Evolutionary conservation across 352 stramenopile genomes (phyloP).

Genomic region (Pythium rhizo-oryzae): DNA sequence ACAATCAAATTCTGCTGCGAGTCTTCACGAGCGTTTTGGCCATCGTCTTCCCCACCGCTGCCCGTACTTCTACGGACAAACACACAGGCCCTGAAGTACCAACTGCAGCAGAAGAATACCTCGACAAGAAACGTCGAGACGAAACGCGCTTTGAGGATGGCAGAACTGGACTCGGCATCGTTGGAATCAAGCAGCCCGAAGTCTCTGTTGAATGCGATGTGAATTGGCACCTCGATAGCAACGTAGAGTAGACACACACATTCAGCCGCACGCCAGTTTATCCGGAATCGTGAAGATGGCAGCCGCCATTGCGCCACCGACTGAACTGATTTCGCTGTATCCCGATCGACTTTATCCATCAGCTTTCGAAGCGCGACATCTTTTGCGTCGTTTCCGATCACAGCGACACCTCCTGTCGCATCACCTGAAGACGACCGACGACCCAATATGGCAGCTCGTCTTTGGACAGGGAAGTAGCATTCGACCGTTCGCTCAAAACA

Average conservation of each 20-base stretch:
- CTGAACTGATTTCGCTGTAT: slow-evolving; percentile 29
- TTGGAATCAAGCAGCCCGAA: slow-evolving; percentile 18
- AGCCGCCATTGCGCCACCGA: slow-evolving; percentile 25
- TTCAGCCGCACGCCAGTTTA: slow-evolving; percentile 3
- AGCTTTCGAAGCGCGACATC: slow-evolving; percentile 26
- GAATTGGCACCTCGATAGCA: slow-evolving; percentile 20
- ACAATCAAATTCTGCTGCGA: slow-evolving; percentile 14
- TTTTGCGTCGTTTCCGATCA: slow-evolving; percentile 2
- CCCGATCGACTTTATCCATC: slow-evolving; percentile 22
- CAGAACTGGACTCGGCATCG: background rate
- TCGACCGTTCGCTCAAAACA: slow-evolving; percentile 19
- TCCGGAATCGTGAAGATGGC: slow-evolving; percentile 21
- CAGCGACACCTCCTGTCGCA: background rate
- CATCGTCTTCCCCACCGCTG: background rate
- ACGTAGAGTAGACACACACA: slow-evolving; percentile 19
- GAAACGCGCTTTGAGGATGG: slow-evolving; percentile 39
- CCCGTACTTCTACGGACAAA: slow-evolving; percentile 39
- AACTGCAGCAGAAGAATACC: slow-evolving; percentile 56
- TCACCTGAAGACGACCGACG: background rate
- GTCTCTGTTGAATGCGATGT: slow-evolving; percentile 30
- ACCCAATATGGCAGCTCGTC: background rate
- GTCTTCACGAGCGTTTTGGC: slow-evolving; percentile 1
- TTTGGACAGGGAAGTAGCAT: slow-evolving; percentile 18
- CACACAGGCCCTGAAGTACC: slow-evolving; percentile 36
- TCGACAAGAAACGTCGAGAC: slow-evolving; percentile 28